Percentiles rank a stretch among this genome's conserved stretches.
phyloP scores from a whole-genome alignment of 257 asterid genomes.

The Nicotiana undulata region DNA sequence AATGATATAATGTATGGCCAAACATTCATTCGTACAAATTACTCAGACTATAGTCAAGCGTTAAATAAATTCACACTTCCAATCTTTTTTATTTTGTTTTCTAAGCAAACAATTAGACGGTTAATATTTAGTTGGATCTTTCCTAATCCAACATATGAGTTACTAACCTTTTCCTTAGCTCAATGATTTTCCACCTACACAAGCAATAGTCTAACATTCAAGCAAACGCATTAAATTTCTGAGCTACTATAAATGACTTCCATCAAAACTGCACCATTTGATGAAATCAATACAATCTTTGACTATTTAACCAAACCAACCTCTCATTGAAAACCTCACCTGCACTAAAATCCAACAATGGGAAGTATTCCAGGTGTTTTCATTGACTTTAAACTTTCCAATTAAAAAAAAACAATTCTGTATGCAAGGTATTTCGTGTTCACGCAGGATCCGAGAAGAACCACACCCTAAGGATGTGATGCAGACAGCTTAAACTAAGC shows the following conservation, averaged over 20 bases:
- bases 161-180: not conserved
- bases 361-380: not conserved
- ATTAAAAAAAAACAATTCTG: not conserved
- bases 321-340: not conserved
- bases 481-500: no score
- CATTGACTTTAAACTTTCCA: not conserved
- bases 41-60: not conserved
- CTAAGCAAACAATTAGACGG: not conserved
- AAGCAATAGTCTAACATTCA: not conserved
- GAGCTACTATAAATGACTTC: not conserved
- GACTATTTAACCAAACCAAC: not conserved
- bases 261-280: not conserved
- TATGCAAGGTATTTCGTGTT: no score
- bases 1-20: not conserved
- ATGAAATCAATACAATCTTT: not conserved
- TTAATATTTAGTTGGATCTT: not conserved
- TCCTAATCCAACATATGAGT: no score
- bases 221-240: not conserved
- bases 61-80: not conserved
- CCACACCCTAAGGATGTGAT: no score
- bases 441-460: no score
- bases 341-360: not conserved
- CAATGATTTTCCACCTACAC: not conserved
- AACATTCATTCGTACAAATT: not conserved
- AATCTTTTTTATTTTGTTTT: not conserved